Evolutionary conservation across 257 asterid species (phyloP), one percentile per base, ranked within the genome.

Genomic region (Salvia hispanica): DNA sequence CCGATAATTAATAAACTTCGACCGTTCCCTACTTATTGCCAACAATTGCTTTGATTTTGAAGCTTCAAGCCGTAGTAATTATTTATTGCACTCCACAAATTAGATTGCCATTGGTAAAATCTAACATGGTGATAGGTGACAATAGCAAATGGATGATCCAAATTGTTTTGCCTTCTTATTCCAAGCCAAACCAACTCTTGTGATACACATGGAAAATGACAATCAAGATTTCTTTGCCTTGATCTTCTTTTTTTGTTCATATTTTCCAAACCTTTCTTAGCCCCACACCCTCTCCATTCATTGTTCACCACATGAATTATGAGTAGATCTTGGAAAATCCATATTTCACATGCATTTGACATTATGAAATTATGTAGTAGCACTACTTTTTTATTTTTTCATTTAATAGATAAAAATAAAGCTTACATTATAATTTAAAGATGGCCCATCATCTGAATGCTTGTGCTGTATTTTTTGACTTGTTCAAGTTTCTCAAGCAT

Each of bases 351-450:
- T 69, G 74, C 50, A 69, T 58, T 40, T 48, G 21, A 40, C 61
- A 70, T 60, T 62, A 40, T 62, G 12, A 63, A 25, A 53, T 5
- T 2, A 21, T 40, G 61, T 34, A 9, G n/a, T 9, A 18, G 21
- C 1, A 18, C 21, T 18, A 18, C 21, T n/a, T 44, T 2, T 31
- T 3, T 34, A 15, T 46, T 15, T 58, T 46, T 54, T 13, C 9
- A 25, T 9, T 8, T 34, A 3, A 0, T 3, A 31, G 12, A 5
- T 0, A 31, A 25, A 34, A 57, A 5, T 15, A 42, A 58, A 66
- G 42, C 69, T 73, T 66, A 59, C 50, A 59, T 48, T 28, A 48
- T 62, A 58, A 66, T 73, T 66, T 36, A 66, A 50, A 72, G 47
- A 34, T 64, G 77, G 55, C 55, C 72, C 61, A 72, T 64, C 61